A percentile compares a stretch with the other conserved stretches of the same genome.
Evolutionary conservation across 176 grass and related monocot genomes (phyloP).

Genomic region (Alopecurus myosuroides): DNA sequence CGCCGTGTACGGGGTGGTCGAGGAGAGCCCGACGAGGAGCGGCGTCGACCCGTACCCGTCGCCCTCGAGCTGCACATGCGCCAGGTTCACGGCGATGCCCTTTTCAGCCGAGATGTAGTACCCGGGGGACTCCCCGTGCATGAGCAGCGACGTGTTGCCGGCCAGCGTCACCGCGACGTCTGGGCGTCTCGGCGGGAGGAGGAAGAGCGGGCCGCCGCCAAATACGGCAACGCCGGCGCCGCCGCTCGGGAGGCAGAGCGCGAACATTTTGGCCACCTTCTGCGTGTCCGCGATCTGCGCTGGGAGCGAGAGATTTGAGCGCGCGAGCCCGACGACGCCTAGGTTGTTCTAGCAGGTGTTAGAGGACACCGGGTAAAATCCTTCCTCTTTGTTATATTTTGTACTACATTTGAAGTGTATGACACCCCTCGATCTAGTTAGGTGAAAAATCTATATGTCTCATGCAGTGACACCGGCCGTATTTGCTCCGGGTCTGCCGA

Average conservation of each 20-base stretch:
- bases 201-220: conserved; percentile 22
- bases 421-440: no score
- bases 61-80: neutral
- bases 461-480: no score
- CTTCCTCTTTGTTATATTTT: no score
- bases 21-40: conserved; percentile 5
- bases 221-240: conserved; percentile 30
- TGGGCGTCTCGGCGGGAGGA: neutral
- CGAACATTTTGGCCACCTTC: conserved; percentile 37
- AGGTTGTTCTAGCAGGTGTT: no score
- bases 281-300: conserved; percentile 27
- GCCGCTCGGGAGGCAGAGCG: conserved; percentile 46
- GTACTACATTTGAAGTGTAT: no score
- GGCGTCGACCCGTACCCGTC: neutral
- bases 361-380: no score
- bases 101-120: conserved; percentile 32
- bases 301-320: conserved; percentile 16
- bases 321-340: conserved; percentile 31
- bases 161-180: neutral
- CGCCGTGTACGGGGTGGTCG: conserved; percentile 30
- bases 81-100: conserved; percentile 31
- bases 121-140: neutral
- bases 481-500: no score
- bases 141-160: neutral
- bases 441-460: no score